Evolutionary conservation across 2,329 filamentous ascomycete genomes (phyloP).

Genomic region (Phyllosticta capitalensis): DNA sequence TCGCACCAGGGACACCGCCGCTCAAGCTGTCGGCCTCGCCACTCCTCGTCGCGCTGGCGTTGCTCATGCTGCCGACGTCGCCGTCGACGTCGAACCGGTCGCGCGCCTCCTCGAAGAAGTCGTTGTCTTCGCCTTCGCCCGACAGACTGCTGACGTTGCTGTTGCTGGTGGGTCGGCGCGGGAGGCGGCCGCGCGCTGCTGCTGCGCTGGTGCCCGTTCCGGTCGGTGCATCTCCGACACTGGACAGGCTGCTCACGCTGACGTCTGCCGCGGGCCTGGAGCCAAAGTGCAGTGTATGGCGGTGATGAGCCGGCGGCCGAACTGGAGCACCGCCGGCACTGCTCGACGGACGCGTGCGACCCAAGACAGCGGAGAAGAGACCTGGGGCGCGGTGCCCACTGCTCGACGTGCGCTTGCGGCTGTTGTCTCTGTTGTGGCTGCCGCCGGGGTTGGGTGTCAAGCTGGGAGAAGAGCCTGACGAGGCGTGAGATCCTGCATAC

Average conservation of each 20-base stretch:
- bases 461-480: background rate
- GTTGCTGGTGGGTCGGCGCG: background rate
- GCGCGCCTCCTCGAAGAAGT: conserved; percentile 45
- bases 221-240: background rate
- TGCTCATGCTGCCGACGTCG: background rate
- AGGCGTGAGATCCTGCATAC: background rate
- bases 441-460: background rate
- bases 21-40: conserved; percentile 20
- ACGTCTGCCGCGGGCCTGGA: background rate
- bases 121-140: conserved; percentile 19
- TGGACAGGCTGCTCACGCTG: conserved; percentile 8
- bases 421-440: conserved; percentile 2
- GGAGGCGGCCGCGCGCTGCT: background rate
- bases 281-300: background rate
- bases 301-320: background rate
- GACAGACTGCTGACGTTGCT: conserved; percentile 16
- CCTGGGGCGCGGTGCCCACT: background rate
- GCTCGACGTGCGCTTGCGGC: conserved; percentile 1
- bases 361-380: background rate
- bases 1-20: background rate
- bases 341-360: background rate
- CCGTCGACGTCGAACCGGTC: conserved; percentile 18
- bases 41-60: background rate
- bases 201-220: background rate
- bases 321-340: background rate